Percentiles rank a stretch among this genome's conserved stretches.
Evolutionary conservation across 2,329 filamentous ascomycete species (phyloP).

Genomic region (Penicillium paneum): DNA sequence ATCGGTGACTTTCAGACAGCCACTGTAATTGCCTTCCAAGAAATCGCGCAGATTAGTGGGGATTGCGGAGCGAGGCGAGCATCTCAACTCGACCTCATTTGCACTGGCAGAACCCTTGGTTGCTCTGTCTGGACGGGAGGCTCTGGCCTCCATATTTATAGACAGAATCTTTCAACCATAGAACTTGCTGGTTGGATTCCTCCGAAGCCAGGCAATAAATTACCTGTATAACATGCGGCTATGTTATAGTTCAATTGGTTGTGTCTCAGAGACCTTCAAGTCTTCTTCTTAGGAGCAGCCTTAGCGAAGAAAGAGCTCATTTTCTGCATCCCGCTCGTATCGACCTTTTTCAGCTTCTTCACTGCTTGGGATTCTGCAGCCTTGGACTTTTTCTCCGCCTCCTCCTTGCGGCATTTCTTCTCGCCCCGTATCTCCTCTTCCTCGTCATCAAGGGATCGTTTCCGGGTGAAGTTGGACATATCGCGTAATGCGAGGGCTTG

Average conservation of each 20-base stretch:
- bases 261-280: conserved; percentile 15
- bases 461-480: conserved; percentile 44
- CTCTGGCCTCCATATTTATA: not conserved
- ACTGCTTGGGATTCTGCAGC: conserved; percentile 70
- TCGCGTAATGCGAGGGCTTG: conserved; percentile 69
- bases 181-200: not conserved
- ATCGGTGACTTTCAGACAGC: not conserved
- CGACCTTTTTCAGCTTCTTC: conserved; percentile 80
- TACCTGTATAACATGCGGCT: not conserved
- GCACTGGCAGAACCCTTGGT: not conserved
- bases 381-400: conserved; percentile 84
- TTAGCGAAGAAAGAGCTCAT: conserved; percentile 92
- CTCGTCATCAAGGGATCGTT: conserved; percentile 43
- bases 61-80: not conserved
- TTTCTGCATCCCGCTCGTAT: conserved; percentile 93
- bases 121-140: not conserved
- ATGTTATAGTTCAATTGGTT: not conserved
- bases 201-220: not conserved
- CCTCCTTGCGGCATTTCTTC: conserved; percentile 81
- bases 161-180: not conserved
- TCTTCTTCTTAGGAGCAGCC: conserved; percentile 37
- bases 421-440: conserved; percentile 58
- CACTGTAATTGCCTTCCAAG: not conserved
- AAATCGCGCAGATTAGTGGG: not conserved
- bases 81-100: not conserved